Conservation (phyloP, 345 rosid species). For the Stellera chamaejasme region DNA sequence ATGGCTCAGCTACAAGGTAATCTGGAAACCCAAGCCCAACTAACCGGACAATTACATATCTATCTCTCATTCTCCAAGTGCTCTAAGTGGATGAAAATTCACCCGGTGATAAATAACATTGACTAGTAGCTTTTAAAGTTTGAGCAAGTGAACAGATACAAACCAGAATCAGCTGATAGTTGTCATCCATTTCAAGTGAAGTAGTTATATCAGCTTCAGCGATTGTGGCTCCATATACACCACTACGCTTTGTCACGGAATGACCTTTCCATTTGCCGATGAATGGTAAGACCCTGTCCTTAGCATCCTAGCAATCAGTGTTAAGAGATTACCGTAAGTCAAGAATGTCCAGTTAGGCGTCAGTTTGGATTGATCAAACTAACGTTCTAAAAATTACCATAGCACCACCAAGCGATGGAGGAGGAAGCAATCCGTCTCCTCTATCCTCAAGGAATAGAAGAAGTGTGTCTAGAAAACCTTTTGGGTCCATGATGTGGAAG, state of each 20-base stretch:
- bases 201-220: slow-evolving; percentile 58
- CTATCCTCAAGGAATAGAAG: slow-evolving; percentile 79
- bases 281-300: slow-evolving; percentile 48
- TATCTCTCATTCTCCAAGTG: too few species aligned
- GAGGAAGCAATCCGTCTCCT: slow-evolving; percentile 27
- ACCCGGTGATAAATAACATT: too few species aligned
- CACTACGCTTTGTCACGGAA: slow-evolving; percentile 75
- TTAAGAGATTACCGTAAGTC: background rate
- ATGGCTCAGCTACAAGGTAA: too few species aligned
- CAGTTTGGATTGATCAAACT: background rate
- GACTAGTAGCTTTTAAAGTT: background rate
- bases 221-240: slow-evolving; percentile 83
- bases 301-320: slow-evolving; percentile 33
- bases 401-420: slow-evolving; percentile 43
- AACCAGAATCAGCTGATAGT: slow-evolving; percentile 68
- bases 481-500: slow-evolving; percentile 83
- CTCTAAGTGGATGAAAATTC: too few species aligned
- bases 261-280: slow-evolving; percentile 91
- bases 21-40: too few species aligned
- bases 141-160: slow-evolving; percentile 10
- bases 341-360: background rate
- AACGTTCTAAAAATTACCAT: slow-evolving; percentile 20
- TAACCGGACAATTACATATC: too few species aligned
- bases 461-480: slow-evolving; percentile 78
- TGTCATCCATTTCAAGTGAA: slow-evolving; percentile 54